Evolutionary conservation across 352 stramenopile species (phyloP), one percentile per base, ranked within the genome.

Genomic region (Nothophytophthora sp.): DNA sequence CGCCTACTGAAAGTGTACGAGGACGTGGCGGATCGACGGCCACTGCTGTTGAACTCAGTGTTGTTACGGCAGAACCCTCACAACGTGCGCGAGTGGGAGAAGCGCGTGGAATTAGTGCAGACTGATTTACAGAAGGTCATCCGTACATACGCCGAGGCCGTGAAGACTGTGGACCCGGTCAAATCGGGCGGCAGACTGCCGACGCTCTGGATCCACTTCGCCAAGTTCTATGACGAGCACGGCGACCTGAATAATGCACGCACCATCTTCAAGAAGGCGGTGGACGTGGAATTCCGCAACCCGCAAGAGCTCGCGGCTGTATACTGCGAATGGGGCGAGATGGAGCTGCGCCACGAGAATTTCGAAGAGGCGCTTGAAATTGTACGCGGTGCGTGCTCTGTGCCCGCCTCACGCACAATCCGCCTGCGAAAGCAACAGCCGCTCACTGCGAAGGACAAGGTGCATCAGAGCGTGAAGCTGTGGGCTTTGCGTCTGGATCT

Each of bases 61-160:
- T 62, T 99, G 34, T 70, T 99, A 35, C 86, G 97, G 16, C 97
- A 99, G 66, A 99, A 99, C 71, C 97, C 97, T 10, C 90, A 99
- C 66, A 98, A 99, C 55, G 96, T 99, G 0, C 78, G 81, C 11
- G 96, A 99, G 70, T 99, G 98, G 98, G 76, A 98, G 44, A 98
- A 99, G 55, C 91, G 97, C 33, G 86, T 96, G 0, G 70, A 96
- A 30, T 74, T 99, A 12, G 66, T 86, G 38, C 68, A 82, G 45
- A 12, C 50, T 2, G 79, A 91, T 27, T 44, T 75, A 9, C 60
- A 79, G 28, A 72, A 83, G 18, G 81, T 87, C 1, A 86, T 96
- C n/a, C 67, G 78, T 11, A 95, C 88, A 29, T 97, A 86, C 32
- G 82, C 78, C 7, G 89, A 98, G 33, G 96, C 93, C 3, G 80